phyloP scores from a whole-genome alignment of 2,329 filamentous ascomycete species.

The Pyricularia sp. region DNA sequence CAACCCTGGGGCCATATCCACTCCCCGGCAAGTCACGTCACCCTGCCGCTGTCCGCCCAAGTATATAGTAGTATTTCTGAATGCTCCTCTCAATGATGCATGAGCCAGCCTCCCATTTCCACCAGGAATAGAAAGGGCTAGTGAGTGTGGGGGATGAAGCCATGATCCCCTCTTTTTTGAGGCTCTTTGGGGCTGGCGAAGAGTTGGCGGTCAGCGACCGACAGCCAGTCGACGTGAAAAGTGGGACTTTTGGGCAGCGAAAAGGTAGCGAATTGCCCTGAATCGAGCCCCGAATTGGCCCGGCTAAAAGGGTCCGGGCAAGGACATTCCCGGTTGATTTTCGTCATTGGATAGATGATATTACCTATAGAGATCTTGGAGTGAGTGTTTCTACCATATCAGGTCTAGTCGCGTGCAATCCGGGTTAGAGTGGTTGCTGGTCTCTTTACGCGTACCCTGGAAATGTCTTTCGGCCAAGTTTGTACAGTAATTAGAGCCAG shows the following conservation, averaged over 20 bases:
- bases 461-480: neutral
- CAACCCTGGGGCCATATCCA: neutral
- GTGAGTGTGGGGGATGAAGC: neutral
- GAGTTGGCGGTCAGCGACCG: slow-evolving; percentile 1
- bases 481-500: neutral
- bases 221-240: neutral
- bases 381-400: neutral
- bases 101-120: neutral
- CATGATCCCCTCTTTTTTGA: neutral
- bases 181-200: neutral
- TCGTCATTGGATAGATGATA: neutral
- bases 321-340: neutral
- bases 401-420: neutral
- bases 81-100: neutral
- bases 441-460: neutral
- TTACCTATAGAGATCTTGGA: neutral
- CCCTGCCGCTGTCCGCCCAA: neutral
- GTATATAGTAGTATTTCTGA: neutral
- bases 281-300: neutral
- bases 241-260: neutral
- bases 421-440: neutral
- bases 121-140: neutral
- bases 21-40: neutral
- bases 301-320: neutral
- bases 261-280: neutral